These are phyloP conservation scores for Otatea glauca DNA, from an alignment of 176 grass and related monocot species.

Conservation along the genomic window DNA sequence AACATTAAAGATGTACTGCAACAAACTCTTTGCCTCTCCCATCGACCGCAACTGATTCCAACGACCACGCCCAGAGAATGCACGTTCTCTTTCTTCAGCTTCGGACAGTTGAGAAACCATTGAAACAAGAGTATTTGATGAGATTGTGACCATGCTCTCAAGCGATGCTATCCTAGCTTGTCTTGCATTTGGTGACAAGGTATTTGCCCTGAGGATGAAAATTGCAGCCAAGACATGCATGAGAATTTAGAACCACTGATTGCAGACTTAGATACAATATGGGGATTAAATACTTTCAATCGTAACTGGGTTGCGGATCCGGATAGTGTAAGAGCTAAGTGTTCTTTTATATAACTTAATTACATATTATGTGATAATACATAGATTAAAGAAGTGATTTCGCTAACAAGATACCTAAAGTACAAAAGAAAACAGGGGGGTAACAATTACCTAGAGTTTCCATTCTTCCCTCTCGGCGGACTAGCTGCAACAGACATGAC, in stretches of 20 bases:
- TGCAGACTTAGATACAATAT: constrained; percentile 12
- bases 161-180: constrained; percentile 85
- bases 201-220: constrained; percentile 62
- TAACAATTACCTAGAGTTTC: constrained; percentile 71
- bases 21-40: constrained; percentile 87
- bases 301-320: background rate
- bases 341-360: constrained; percentile 3
- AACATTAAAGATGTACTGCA: constrained; percentile 86
- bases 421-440: constrained; percentile 23
- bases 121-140: constrained; percentile 86
- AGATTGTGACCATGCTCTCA: constrained; percentile 98
- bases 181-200: constrained; percentile 83
- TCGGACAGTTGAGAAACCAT: constrained; percentile 98
- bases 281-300: background rate
- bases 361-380: constrained; percentile 26
- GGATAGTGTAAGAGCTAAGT: background rate
- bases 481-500: constrained; percentile 55
- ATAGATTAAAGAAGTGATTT: constrained; percentile 1
- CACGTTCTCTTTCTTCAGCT: constrained; percentile 96
- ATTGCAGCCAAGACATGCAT: constrained; percentile 37
- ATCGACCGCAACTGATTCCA: constrained; percentile 95
- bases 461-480: constrained; percentile 71
- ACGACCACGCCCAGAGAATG: constrained; percentile 77
- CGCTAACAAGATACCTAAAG: background rate
- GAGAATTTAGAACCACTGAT: constrained; percentile 8